Conservation (phyloP, 2,329 filamentous ascomycete species). For the Microcera coccophila region DNA sequence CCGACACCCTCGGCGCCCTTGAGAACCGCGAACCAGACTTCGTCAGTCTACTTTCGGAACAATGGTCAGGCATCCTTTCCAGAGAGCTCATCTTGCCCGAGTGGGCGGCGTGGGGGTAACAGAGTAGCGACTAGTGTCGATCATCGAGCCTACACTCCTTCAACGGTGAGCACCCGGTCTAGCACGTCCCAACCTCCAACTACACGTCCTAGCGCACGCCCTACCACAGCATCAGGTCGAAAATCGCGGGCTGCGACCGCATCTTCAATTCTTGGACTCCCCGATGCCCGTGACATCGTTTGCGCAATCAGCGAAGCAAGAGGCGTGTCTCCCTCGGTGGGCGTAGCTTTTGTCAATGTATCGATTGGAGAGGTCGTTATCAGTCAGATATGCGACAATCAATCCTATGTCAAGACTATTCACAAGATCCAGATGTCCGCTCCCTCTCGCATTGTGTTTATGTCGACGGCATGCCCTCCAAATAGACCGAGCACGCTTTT, state of each 20-base stretch:
- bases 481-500: slow-evolving; percentile 70
- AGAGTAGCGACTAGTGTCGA: slow-evolving; percentile 10
- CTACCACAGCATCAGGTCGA: slow-evolving; percentile 43
- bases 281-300: slow-evolving; percentile 66
- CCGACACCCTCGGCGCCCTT: slow-evolving; percentile 1
- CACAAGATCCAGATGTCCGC: slow-evolving; percentile 81
- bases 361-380: slow-evolving; percentile 79
- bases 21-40: slow-evolving; percentile 10
- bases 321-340: slow-evolving; percentile 79
- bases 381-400: slow-evolving; percentile 88
- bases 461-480: slow-evolving; percentile 62
- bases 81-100: slow-evolving; percentile 1
- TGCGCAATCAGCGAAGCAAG: slow-evolving; percentile 86
- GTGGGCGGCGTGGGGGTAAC: not conserved
- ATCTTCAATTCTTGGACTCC: slow-evolving; percentile 41
- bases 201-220: slow-evolving; percentile 22
- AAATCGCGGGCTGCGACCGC: slow-evolving; percentile 40
- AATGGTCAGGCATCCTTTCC: slow-evolving; percentile 1
- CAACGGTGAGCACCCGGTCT: slow-evolving; percentile 12
- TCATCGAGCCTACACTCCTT: slow-evolving; percentile 11
- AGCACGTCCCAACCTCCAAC: slow-evolving; percentile 19
- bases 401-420: slow-evolving; percentile 83
- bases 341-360: slow-evolving; percentile 82
- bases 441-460: slow-evolving; percentile 75
- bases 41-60: slow-evolving; percentile 24